Evolutionary conservation across 768 basidiomycete species (phyloP), one percentile per base, ranked within the genome.

Genomic region (Gloeopeniophorella convolvens): DNA sequence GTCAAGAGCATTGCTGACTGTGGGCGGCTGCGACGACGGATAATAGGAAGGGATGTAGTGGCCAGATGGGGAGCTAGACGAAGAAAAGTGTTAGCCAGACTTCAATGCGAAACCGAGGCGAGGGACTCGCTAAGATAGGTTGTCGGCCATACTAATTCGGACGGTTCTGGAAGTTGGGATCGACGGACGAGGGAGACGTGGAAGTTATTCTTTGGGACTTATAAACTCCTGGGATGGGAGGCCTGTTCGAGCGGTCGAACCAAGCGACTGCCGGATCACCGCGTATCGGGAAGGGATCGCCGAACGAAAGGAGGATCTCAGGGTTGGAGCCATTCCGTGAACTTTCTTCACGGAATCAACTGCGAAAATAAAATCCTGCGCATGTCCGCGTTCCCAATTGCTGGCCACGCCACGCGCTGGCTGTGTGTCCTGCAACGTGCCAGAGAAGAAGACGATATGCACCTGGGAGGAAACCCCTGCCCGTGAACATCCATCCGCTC

Each of bases 1-100:
- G 23, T 57, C 48, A 24, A 56, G 37, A 45, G 30, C 66, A 54
- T 83, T 80, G 54, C 67, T 66, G 59, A 72, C 70, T 21, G 67
- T 66, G 30, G 48, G 36, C 3, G 50, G n/a, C 50, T 66, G 65
- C 7, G 66, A 47, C 1, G 56, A 61, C 48, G 68, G 59, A 44
- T 72, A 71, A 54, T 61, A 57, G 21, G 62, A 39, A 16, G 61
- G 55, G 26, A 60, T 45, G 26, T 64, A 64, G 35, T 64, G 63
- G 23, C 54, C 55, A 8, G 63, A 56, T 26, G 64, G 42, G 21
- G 61, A 54, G 60, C 65, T 56, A 51, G 36, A 44, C 55, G 32
- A 45, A 24, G 60, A 50, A 24, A 31, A 33, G 45, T 45, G 49
- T 44, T 35, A 42, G 36, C 40, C n/a, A 32, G 39, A 34, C 30